Conservation (phyloP, 139 green algal genomes). For the Micractinium sp. region DNA sequence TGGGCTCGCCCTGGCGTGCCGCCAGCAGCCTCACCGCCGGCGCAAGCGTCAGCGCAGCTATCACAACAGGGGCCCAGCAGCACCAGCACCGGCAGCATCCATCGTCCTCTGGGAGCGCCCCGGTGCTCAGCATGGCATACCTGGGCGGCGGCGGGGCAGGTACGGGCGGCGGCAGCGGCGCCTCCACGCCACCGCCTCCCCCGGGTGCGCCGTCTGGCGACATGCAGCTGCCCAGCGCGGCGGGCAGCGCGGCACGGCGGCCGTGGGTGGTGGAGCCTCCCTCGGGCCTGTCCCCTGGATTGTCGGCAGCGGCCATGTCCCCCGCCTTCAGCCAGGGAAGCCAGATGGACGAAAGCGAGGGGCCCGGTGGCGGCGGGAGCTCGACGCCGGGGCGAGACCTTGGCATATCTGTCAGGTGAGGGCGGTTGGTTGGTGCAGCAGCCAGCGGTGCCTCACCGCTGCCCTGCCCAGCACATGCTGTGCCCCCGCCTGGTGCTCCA, state of each 20-base stretch:
- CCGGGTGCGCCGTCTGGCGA: not conserved
- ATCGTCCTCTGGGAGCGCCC: not conserved
- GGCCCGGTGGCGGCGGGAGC: not conserved
- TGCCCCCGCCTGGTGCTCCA: too few species aligned
- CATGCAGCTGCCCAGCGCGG: not conserved
- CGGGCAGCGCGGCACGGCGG: not conserved
- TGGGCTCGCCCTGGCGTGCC: not conserved
- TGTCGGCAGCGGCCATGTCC: not conserved
- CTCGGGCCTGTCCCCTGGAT: not conserved
- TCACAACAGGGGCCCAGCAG: not conserved
- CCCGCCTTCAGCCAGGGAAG: conserved; percentile 5
- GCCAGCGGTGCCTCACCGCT: not conserved
- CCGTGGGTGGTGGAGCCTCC: not conserved
- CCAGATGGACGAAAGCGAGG: not conserved
- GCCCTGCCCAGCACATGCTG: too few species aligned
- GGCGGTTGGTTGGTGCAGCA: not conserved
- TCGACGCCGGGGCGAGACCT: not conserved
- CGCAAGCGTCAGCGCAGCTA: not conserved
- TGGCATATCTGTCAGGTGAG: not conserved
- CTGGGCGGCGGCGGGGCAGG: not conserved
- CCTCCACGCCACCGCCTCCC: not conserved
- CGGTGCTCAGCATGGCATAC: not conserved
- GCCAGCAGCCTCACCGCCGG: not conserved
- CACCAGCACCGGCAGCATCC: not conserved
- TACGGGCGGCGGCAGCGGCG: not conserved